These are phyloP conservation scores for Trichoderma harzianum DNA, from an alignment of 2,329 filamentous ascomycete species.

Conservation along the genomic window DNA sequence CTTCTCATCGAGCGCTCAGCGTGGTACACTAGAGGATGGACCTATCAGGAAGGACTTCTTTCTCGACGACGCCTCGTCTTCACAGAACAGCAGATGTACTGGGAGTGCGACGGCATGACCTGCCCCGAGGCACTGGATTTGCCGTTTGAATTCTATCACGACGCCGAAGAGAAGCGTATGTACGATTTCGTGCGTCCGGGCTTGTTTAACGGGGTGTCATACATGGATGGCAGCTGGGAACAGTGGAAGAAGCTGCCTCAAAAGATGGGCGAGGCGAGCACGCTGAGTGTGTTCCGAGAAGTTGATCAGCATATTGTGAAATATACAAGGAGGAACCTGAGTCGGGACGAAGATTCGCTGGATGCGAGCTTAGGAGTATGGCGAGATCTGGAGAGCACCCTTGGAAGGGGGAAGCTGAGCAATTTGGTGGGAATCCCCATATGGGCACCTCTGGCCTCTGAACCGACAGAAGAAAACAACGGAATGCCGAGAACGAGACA, in stretches of 20 bases:
- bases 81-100: conserved; percentile 39
- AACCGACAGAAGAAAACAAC: background rate
- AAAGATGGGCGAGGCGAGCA: conserved; percentile 30
- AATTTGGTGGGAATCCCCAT: conserved; percentile 33
- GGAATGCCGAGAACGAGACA: conserved; percentile 29
- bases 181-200: conserved; percentile 35
- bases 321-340: conserved; percentile 31
- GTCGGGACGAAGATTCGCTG: conserved; percentile 33
- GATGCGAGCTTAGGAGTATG: conserved; percentile 32
- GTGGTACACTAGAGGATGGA: conserved; percentile 39
- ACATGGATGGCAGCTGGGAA: conserved; percentile 36
- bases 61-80: conserved; percentile 38
- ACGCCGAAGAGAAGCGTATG: conserved; percentile 34
- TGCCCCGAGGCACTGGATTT: conserved; percentile 35
- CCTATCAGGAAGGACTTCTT: conserved; percentile 38
- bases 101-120: conserved; percentile 39
- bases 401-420: conserved; percentile 30
- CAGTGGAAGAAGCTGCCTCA: conserved; percentile 33
- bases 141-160: conserved; percentile 33
- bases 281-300: conserved; percentile 36
- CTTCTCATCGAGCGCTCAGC: conserved; percentile 30
- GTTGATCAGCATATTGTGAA: conserved; percentile 33
- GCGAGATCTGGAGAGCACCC: conserved; percentile 30
- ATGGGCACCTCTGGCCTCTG: conserved; percentile 27
- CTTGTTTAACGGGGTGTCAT: conserved; percentile 35